Percentiles rank a stretch among this genome's conserved stretches.
These are phyloP conservation scores for Apiospora koreana DNA, from an alignment of 2,329 filamentous ascomycete genomes.

Conservation along the genomic window DNA sequence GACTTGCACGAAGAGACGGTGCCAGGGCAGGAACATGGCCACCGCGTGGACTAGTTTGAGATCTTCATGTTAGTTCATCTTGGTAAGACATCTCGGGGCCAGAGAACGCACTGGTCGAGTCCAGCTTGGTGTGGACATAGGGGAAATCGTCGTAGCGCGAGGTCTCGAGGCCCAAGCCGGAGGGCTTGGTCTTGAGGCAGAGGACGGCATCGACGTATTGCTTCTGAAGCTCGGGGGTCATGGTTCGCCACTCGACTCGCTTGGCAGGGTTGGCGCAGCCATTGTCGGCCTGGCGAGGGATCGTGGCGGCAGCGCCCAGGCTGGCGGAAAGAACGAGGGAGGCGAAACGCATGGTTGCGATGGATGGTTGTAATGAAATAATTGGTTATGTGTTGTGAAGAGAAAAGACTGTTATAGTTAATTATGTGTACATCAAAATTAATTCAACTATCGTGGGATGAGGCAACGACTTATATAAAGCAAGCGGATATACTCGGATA, in stretches of 20 bases:
- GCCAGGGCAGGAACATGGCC: conserved; percentile 5
- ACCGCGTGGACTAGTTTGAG: not conserved
- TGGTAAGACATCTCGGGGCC: no score
- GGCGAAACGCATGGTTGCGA: not conserved
- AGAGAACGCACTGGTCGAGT: not conserved
- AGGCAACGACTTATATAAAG: no score
- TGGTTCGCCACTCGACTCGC: conserved; percentile 3
- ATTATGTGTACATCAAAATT: no score
- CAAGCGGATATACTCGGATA: no score
- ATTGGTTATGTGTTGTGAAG: not conserved
- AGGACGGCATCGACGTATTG: not conserved
- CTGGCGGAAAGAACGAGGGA: not conserved
- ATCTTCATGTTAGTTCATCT: not conserved
- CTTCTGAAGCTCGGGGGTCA: not conserved
- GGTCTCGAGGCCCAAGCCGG: not conserved
- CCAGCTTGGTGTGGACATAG: not conserved
- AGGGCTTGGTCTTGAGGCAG: conserved; percentile 7
- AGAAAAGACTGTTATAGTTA: not conserved
- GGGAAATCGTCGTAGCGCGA: conserved; percentile 9
- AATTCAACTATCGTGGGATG: no score
- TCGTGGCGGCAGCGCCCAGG: not conserved
- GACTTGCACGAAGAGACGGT: not conserved
- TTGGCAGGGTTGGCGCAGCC: conserved; percentile 3
- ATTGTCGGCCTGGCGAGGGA: not conserved
- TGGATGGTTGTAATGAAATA: not conserved